Base-by-base conservation (phyloP, 768 basidiomycete genomes). In the Boletus vinaceobasis region DNA sequence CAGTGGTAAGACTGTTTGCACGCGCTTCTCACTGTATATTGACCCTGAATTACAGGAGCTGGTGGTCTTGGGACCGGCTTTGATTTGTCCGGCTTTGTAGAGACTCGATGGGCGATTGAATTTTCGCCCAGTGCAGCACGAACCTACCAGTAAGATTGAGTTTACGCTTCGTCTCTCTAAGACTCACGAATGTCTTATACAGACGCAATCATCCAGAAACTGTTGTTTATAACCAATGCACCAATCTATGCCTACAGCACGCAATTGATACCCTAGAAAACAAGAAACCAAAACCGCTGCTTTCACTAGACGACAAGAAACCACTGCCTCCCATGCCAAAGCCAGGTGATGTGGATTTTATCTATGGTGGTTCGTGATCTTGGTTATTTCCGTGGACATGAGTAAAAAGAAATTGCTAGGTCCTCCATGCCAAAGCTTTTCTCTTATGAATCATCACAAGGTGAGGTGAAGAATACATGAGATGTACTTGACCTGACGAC, bases 361-460 rank as follows among this genome's bases (percentile, higher is more conserved):
- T 90, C n/a, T 87, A 78, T 67, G 87, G 88, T 55, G 86, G 87
- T 85, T 70, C 44, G 78, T 68, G 17, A 39, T 60, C 51, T 17
- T 13, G 13, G 7, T 46, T 48, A 17, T 47, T 27, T 48, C n/a
- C 4, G 11, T 48, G 33, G 15, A 19, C 27, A 38, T 33, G 40
- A 51, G 26, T 55, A 44, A 53, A 35, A 5, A 40, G 8, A 35
- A 32, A 27, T 58, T 48, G 3, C 7, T 52, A 88, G 88, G 88
- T 4, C 87, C 88, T 4, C 88, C 88, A 13, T 90, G 88, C 61
- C 89, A 90, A 58, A 79, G 84, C 3, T 90, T 88, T 60, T 85
- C 83, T 56, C 61, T 70, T 0, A 84, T 84, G 55, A 90, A 90
- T 52, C 82, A 83, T 56, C 67, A 71, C 36, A 83, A 81, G 65